Percentiles rank a stretch among this genome's conserved stretches.
phyloP scores from a whole-genome alignment of 345 rosid species.

The Syzygium aromaticum region DNA sequence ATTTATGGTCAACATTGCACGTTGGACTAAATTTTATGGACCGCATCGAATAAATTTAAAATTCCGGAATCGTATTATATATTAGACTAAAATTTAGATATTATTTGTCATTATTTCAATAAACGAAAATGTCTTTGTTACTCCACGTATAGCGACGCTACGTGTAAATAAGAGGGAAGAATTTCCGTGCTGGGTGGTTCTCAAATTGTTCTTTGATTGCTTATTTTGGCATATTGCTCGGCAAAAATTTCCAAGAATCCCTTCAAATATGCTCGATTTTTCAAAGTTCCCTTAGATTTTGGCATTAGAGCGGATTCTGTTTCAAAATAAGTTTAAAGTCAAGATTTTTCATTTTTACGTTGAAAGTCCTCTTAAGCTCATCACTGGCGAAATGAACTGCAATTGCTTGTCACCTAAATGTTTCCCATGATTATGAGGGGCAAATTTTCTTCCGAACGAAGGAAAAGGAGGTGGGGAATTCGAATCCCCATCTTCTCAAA shows the following conservation, averaged over 20 bases:
- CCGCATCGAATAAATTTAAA: too few species aligned
- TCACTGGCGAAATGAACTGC: too few species aligned
- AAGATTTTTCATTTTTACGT: rapidly evolving
- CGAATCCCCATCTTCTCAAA: too few species aligned
- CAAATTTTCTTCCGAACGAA: not conserved
- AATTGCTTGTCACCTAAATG: not conserved
- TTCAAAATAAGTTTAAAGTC: not conserved
- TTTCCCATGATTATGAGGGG: not conserved
- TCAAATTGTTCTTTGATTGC: not conserved
- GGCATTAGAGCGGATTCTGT: not conserved
- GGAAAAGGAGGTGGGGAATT: too few species aligned
- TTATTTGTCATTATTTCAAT: too few species aligned
- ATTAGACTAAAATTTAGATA: rapidly evolving
- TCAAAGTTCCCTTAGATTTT: not conserved
- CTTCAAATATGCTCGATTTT: not conserved
- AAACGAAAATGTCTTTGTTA: not conserved
- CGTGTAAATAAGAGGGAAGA: not conserved
- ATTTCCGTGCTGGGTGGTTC: not conserved
- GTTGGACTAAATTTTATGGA: too few species aligned
- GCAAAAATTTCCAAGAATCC: not conserved
- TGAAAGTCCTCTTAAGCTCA: not conserved
- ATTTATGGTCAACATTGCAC: too few species aligned
- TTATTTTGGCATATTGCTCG: not conserved
- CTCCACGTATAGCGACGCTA: not conserved
- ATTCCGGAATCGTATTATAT: too few species aligned